Evolutionary conservation across 306 rosid species (phyloP), one percentile per base, ranked within the genome.

Genomic region (Heteromeles arbutifolia): DNA sequence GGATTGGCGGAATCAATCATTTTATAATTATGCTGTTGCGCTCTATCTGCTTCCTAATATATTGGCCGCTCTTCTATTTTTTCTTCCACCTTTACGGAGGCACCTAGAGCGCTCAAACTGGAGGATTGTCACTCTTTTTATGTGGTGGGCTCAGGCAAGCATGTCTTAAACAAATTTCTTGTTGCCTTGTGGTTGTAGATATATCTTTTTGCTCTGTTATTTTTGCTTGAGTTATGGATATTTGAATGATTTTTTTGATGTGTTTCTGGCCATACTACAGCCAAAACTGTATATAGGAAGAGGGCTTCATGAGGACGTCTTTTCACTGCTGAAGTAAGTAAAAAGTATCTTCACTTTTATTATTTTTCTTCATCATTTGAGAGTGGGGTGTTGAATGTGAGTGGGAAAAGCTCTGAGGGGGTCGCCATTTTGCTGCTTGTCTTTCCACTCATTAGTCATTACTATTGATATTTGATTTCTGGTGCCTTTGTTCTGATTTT

Each of bases 61-160:
- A 54, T 80, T 88, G 86, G 91, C 97, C 77, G 85, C 83, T 78
- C 3, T 90, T 70, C 68, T 96, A 17, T 96, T 96, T 92, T 85
- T 96, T 70, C 97, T 96, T 82, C 98, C 99, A 72, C 93, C 92
- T 77, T 34, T 92, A 56, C 86, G 97, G 81, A 90, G 90, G 75
- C 73, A 32, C 66, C 58, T 92, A 88, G 99, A 96, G 85, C 89
- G 93, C 61, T 92, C 99, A 59, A 90, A 96, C 73, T 79, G 75
- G 83, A 76, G 84, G 77, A 72, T 89, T 69, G 10, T 90, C 81
- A 89, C 97, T 72, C 82, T 96, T 70, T 45, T 90, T 39, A 90
- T 88, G 96, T 92, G 99, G 99, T 96, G 99, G 99, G 89, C 97
- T 85, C 99, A 92, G 96, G 99, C 85, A 73, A 87, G 91, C 22